These are phyloP conservation scores for Mimosa bimucronata DNA, from an alignment of 306 rosid genomes.

Conservation along the genomic window DNA sequence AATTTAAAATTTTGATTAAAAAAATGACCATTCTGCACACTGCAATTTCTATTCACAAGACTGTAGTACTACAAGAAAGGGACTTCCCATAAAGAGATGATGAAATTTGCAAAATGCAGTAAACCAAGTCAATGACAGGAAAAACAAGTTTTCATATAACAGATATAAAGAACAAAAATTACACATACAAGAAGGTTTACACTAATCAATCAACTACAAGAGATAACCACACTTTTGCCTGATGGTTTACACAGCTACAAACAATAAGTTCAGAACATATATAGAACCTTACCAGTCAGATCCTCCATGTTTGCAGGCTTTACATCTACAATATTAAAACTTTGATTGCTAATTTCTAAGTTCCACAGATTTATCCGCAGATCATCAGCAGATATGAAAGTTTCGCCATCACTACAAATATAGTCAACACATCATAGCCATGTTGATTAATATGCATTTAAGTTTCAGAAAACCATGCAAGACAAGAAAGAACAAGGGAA, in stretches of 20 bases:
- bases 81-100: not conserved
- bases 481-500: conserved; percentile 4
- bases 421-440: conserved; percentile 25
- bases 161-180: not conserved
- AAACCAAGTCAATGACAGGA: not conserved
- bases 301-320: conserved; percentile 99
- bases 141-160: not conserved
- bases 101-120: not conserved
- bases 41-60: not conserved
- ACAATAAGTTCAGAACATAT: too few species aligned
- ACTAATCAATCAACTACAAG: conserved; percentile 10
- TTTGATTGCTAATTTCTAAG: conserved; percentile 95
- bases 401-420: conserved; percentile 84
- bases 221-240: conserved; percentile 14
- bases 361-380: conserved; percentile 99
- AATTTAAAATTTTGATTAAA: not conserved
- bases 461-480: conserved; percentile 31
- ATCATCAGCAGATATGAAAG: conserved; percentile 99
- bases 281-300: conserved; percentile 83
- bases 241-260: conserved; percentile 9
- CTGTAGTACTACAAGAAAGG: not conserved
- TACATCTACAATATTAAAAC: conserved; percentile 97
- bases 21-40: not conserved
- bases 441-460: conserved; percentile 35
- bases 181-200: conserved; percentile 16